A percentile compares a stretch with the other conserved stretches of the same genome.
Conservation (phyloP, 2,329 filamentous ascomycete genomes). For the Hymenoscyphus salicellus region DNA sequence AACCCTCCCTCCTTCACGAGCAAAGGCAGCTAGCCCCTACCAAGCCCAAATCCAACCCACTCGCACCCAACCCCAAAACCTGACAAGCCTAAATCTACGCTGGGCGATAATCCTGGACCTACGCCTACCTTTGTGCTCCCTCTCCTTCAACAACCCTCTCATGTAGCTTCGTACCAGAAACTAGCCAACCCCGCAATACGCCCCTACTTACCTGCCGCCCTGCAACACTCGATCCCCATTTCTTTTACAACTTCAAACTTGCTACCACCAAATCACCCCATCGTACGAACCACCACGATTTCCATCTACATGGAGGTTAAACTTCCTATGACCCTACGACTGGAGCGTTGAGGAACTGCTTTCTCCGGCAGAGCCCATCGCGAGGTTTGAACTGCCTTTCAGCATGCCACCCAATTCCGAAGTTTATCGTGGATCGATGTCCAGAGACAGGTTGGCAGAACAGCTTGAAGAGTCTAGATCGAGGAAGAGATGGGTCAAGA, state of each 20-base stretch:
- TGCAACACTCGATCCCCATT: conserved; percentile 5
- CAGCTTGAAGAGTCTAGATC: conserved; percentile 17
- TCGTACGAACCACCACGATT: not conserved
- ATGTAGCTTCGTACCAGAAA: conserved; percentile 12
- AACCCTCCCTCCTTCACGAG: conserved; percentile 9
- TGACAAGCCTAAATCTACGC: conserved; percentile 1
- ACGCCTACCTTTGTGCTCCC: conserved; percentile 6
- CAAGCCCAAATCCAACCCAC: not conserved
- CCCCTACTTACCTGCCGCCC: not conserved
- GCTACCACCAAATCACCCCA: not conserved
- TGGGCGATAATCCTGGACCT: not conserved
- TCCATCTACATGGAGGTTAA: conserved; percentile 18
- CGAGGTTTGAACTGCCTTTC: conserved; percentile 4
- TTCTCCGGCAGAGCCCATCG: conserved; percentile 16
- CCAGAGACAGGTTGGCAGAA: conserved; percentile 8
- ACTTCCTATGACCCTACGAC: conserved; percentile 14
- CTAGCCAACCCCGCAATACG: conserved; percentile 10
- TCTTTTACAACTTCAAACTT: not conserved
- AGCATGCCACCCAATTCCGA: conserved; percentile 11
- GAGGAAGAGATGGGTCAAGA: conserved; percentile 61
- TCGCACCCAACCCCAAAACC: not conserved
- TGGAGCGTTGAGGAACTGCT: conserved; percentile 21
- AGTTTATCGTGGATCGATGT: conserved; percentile 1
- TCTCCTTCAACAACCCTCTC: conserved; percentile 7
- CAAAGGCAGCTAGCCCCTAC: not conserved